phyloP scores from a whole-genome alignment of 768 basidiomycete species.

The Termitomyces sp. region DNA sequence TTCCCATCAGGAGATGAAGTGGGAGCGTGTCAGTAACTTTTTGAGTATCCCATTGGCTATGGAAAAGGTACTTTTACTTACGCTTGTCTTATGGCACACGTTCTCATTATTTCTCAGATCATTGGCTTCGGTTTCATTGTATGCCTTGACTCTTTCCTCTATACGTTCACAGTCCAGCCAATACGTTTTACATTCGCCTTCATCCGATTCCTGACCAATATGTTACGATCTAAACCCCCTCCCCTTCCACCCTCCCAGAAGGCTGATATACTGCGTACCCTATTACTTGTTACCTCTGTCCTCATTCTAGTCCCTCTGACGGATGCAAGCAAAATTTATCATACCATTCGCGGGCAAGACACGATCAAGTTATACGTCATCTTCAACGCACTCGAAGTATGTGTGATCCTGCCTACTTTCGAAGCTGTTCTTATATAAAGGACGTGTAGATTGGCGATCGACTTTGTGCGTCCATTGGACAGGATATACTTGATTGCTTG shows the following conservation, averaged over 20 bases:
- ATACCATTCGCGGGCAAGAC: conserved; percentile 95
- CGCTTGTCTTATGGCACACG: not conserved
- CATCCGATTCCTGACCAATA: conserved; percentile 45
- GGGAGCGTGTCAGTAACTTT: conserved; percentile 97
- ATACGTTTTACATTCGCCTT: conserved; percentile 74
- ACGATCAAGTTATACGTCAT: conserved; percentile 99
- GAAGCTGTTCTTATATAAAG: conserved; percentile 3
- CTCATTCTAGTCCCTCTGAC: conserved; percentile 75
- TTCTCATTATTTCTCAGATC: conserved; percentile 42
- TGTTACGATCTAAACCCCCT: conserved; percentile 42
- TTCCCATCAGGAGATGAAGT: conserved; percentile 88
- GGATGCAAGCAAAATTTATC: conserved; percentile 97
- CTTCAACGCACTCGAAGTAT: conserved; percentile 95
- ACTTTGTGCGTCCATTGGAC: conserved; percentile 92
- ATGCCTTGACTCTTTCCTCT: conserved; percentile 95
- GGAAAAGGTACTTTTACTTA: conserved; percentile 69
- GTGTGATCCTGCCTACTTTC: conserved; percentile 16
- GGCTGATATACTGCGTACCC: conserved; percentile 81
- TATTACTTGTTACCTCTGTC: conserved; percentile 72
- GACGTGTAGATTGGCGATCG: conserved; percentile 81
- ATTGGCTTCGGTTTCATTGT: conserved; percentile 89
- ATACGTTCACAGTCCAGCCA: conserved; percentile 96
- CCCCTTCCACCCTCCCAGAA: conserved; percentile 84
- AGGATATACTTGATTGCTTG: conserved; percentile 93
- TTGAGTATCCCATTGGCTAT: conserved; percentile 86